Evolutionary conservation across 495 filamentous ascomycete species (phyloP).

Genomic region (Elasticomyces elasticus): DNA sequence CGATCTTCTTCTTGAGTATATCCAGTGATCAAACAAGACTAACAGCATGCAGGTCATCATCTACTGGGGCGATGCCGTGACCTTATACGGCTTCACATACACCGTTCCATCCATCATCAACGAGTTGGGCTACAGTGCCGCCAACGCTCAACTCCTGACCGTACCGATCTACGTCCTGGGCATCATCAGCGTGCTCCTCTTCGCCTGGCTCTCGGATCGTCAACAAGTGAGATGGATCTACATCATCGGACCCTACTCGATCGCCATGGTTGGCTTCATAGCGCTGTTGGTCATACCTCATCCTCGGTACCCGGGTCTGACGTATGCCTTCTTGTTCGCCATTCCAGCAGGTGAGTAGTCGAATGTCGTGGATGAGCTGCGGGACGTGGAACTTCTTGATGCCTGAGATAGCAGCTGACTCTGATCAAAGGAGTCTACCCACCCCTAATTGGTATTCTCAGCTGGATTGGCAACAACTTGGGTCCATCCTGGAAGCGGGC

Average conservation of each 20-base stretch:
- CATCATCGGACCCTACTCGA: constrained; percentile 41
- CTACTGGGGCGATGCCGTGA: constrained; percentile 47
- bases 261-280: constrained; percentile 48
- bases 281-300: constrained; percentile 50
- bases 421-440: neutral
- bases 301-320: constrained; percentile 45
- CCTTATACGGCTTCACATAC: constrained; percentile 59
- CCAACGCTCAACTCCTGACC: constrained; percentile 61
- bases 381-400: too few relatives aligned
- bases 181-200: constrained; percentile 46
- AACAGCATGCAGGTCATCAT: too few relatives aligned
- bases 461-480: constrained; percentile 64
- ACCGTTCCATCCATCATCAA: constrained; percentile 53
- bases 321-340: constrained; percentile 67
- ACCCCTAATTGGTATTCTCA: constrained; percentile 39
- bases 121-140: constrained; percentile 42
- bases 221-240: constrained; percentile 52
- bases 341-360: constrained; percentile 37
- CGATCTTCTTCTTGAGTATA: too few relatives aligned
- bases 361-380: too few relatives aligned
- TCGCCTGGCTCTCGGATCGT: constrained; percentile 51
- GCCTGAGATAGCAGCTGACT: too few relatives aligned
- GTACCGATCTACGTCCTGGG: constrained; percentile 58
- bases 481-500: constrained; percentile 60
- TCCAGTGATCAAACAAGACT: too few relatives aligned